Conservation (phyloP, 768 basidiomycete species). For the Cystofilobasidium macerans region DNA sequence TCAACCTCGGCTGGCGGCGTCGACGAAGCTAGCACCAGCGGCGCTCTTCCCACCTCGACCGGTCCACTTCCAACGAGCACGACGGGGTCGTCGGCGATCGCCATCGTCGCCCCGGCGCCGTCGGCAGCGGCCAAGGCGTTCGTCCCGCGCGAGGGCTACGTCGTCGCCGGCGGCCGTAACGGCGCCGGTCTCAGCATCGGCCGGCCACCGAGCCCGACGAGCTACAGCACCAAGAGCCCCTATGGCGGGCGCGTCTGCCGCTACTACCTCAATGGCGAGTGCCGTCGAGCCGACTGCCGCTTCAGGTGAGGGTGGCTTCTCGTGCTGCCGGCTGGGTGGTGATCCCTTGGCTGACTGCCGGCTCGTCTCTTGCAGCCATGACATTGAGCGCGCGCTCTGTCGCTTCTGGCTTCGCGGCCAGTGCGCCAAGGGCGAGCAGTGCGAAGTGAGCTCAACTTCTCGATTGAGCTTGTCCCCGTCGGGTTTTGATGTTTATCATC, state of each 20-base stretch:
- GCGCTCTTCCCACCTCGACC: too few species aligned
- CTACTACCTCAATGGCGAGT: conserved; percentile 94
- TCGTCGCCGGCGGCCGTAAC: conserved; percentile 29
- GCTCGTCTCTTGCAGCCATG: conserved; percentile 54
- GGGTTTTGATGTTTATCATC: conserved; percentile 37
- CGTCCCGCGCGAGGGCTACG: conserved; percentile 32
- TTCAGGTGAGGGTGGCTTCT: conserved; percentile 78
- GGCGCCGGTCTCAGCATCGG: conserved; percentile 21
- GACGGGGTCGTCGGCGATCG: conserved; percentile 49
- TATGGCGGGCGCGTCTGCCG: conserved; percentile 56
- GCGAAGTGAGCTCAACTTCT: not conserved
- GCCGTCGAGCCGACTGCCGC: conserved; percentile 86
- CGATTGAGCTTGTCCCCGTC: not conserved
- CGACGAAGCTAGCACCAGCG: too few species aligned
- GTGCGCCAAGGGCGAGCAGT: conserved; percentile 83
- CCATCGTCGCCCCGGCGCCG: not conserved
- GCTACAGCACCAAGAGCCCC: conserved; percentile 42
- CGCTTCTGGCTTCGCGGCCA: conserved; percentile 97
- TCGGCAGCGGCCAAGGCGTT: conserved; percentile 31
- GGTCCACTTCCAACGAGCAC: conserved; percentile 42
- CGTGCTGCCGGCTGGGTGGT: not conserved
- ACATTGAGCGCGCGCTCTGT: conserved; percentile 83
- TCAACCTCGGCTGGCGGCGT: conserved; percentile 41
- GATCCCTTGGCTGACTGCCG: conserved; percentile 5
- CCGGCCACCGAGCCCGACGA: conserved; percentile 29